Conservation (phyloP, 192 early-diverging fungal genomes). For the Podila verticillata region DNA sequence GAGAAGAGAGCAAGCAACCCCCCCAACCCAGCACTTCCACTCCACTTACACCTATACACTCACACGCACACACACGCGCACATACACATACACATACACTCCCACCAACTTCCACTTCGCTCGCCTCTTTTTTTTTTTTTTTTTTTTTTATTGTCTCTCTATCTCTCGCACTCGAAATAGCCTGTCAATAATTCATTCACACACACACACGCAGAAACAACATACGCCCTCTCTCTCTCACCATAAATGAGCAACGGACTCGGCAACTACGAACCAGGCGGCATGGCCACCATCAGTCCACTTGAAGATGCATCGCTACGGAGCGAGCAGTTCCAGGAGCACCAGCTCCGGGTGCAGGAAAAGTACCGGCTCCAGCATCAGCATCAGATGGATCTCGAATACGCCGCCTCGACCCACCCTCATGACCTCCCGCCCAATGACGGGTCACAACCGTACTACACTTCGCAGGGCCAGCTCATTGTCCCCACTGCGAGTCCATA, state of each 20-base stretch:
- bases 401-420: constrained; percentile 21
- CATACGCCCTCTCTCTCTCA: not conserved
- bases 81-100: no score
- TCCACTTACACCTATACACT: no score
- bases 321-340: constrained; percentile 32
- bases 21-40: no score
- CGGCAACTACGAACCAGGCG: constrained; percentile 50
- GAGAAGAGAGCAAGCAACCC: no score
- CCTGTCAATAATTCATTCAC: not conserved
- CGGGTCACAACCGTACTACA: constrained; percentile 36
- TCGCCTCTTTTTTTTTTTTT: not conserved
- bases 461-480: constrained; percentile 38
- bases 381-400: constrained; percentile 34
- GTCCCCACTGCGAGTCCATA: constrained; percentile 24
- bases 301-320: constrained; percentile 25
- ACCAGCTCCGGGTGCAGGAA: constrained; percentile 39
- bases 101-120: no score
- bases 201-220: no score
- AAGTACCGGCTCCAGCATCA: constrained; percentile 35
- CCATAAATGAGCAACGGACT: constrained; percentile 47
- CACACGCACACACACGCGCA: no score
- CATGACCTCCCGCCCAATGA: constrained; percentile 38
- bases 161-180: not conserved
- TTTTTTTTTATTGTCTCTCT: not conserved
- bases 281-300: constrained; percentile 40